A percentile compares a stretch with the other conserved stretches of the same genome.
These are phyloP conservation scores for Boeremia exigua DNA, from an alignment of 2,329 filamentous ascomycete genomes.

Conservation along the genomic window DNA sequence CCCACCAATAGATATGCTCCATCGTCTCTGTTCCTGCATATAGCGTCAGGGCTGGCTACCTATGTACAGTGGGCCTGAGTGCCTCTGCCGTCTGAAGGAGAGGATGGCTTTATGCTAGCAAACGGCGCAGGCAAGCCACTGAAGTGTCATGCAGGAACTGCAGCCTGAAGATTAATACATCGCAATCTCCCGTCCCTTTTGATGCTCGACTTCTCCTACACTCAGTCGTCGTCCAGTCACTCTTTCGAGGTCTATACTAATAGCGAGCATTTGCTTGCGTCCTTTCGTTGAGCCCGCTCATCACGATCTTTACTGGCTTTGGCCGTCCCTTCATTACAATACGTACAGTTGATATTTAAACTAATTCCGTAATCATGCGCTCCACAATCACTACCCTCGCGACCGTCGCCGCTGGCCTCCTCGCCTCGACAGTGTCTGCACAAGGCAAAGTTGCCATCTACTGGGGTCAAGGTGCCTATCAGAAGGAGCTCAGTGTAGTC, in stretches of 20 bases:
- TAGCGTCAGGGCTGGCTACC: slow-evolving; percentile 8
- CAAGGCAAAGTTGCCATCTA: slow-evolving; percentile 61
- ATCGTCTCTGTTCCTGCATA: slow-evolving; percentile 32
- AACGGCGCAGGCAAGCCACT: slow-evolving; percentile 28
- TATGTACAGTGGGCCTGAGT: slow-evolving; percentile 13
- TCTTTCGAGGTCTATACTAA: slow-evolving; percentile 38
- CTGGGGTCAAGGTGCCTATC: slow-evolving; percentile 61
- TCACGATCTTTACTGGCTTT: slow-evolving; percentile 49
- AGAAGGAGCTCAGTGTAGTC: slow-evolving; percentile 57
- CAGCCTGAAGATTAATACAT: slow-evolving; percentile 27
- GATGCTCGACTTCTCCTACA: slow-evolving; percentile 28
- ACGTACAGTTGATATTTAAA: slow-evolving; percentile 25
- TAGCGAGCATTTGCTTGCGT: slow-evolving; percentile 59
- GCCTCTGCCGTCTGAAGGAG: slow-evolving; percentile 21
- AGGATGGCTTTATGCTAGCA: slow-evolving; percentile 34
- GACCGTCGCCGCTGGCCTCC: slow-evolving; percentile 44
- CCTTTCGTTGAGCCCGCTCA: slow-evolving; percentile 57
- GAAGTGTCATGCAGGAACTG: slow-evolving; percentile 35
- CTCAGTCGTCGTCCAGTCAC: slow-evolving; percentile 33
- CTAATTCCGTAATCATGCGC: slow-evolving; percentile 48
- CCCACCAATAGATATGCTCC: slow-evolving; percentile 21
- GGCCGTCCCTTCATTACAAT: slow-evolving; percentile 48
- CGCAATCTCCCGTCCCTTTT: slow-evolving; percentile 39
- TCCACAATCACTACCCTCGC: slow-evolving; percentile 36
- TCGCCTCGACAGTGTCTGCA: slow-evolving; percentile 46